Percentiles rank a stretch among this genome's conserved stretches.
phyloP scores from a whole-genome alignment of 2,329 filamentous ascomycete genomes.

The Colletotrichum magnum region DNA sequence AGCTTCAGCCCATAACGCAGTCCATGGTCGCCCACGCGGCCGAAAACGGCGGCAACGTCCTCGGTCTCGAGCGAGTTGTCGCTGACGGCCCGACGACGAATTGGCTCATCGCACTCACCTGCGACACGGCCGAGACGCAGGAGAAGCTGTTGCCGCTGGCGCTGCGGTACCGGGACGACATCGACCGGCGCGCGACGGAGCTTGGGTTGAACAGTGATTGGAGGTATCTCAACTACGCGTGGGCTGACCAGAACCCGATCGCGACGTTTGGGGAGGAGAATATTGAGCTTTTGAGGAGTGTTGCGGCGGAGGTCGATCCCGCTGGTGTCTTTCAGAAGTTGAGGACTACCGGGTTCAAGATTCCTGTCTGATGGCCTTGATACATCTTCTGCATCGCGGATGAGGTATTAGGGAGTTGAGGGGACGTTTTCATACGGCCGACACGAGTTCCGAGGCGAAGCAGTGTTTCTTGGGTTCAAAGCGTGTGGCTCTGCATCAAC shows the following conservation, averaged over 20 bases:
- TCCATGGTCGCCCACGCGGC: conserved; percentile 45
- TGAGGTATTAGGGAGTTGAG: too few relatives aligned
- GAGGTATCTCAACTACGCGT: conserved; percentile 62
- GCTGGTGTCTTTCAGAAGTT: conserved; percentile 52
- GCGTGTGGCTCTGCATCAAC: neutral
- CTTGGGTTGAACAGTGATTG: conserved; percentile 51
- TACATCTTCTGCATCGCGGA: too few relatives aligned
- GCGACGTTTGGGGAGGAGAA: conserved; percentile 54
- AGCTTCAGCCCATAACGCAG: conserved; percentile 49
- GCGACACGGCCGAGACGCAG: conserved; percentile 53
- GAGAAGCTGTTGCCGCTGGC: conserved; percentile 53
- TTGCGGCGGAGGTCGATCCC: conserved; percentile 51
- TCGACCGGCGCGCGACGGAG: conserved; percentile 51
- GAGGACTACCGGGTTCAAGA: conserved; percentile 49
- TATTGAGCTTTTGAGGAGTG: conserved; percentile 47
- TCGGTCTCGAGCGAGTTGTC: conserved; percentile 52
- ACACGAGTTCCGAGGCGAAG: too few relatives aligned
- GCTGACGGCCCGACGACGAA: conserved; percentile 52
- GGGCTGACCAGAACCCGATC: conserved; percentile 55
- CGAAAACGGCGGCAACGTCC: conserved; percentile 48
- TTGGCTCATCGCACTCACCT: conserved; percentile 56
- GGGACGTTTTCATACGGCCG: too few relatives aligned
- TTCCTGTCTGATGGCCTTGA: conserved; percentile 24
- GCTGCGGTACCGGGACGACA: conserved; percentile 74
- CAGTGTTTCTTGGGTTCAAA: too few relatives aligned